These are phyloP conservation scores for Penicillium cataractarum DNA, from an alignment of 495 filamentous ascomycete species.

Conservation along the genomic window DNA sequence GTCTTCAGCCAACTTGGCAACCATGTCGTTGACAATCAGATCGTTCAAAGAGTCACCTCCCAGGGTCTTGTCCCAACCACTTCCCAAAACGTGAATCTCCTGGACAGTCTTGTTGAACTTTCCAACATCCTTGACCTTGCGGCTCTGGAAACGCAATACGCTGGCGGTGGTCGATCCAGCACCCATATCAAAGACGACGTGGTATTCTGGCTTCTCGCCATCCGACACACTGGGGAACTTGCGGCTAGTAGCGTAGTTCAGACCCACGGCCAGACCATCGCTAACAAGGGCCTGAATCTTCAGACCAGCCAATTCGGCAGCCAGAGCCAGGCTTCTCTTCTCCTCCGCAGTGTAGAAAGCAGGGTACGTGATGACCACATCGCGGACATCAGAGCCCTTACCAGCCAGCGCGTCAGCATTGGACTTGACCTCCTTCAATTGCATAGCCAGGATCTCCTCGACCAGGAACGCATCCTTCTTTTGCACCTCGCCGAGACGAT, in stretches of 20 bases:
- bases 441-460: conserved; percentile 96
- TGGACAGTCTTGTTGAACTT: conserved; percentile 96
- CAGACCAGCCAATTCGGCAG: conserved; percentile 84
- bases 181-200: conserved; percentile 97
- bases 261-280: conserved; percentile 88
- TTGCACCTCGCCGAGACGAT: conserved; percentile 64
- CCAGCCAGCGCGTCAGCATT: conserved; percentile 88
- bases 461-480: conserved; percentile 75
- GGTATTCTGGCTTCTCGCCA: conserved; percentile 86
- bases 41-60: conserved; percentile 90
- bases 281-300: conserved; percentile 82
- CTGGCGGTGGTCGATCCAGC: conserved; percentile 97
- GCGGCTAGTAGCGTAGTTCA: conserved; percentile 92
- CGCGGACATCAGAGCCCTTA: conserved; percentile 70
- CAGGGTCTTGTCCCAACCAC: conserved; percentile 85
- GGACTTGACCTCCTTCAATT: conserved; percentile 81
- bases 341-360: conserved; percentile 88
- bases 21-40: conserved; percentile 85
- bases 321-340: conserved; percentile 76
- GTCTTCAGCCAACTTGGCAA: conserved; percentile 72
- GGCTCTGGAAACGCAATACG: conserved; percentile 85
- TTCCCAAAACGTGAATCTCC: conserved; percentile 84
- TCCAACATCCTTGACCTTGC: conserved; percentile 87
- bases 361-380: conserved; percentile 90
- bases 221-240: conserved; percentile 84